Evolutionary conservation across 2,329 filamentous ascomycete genomes (phyloP).

Genomic region (Aspergillus fumigatus): DNA sequence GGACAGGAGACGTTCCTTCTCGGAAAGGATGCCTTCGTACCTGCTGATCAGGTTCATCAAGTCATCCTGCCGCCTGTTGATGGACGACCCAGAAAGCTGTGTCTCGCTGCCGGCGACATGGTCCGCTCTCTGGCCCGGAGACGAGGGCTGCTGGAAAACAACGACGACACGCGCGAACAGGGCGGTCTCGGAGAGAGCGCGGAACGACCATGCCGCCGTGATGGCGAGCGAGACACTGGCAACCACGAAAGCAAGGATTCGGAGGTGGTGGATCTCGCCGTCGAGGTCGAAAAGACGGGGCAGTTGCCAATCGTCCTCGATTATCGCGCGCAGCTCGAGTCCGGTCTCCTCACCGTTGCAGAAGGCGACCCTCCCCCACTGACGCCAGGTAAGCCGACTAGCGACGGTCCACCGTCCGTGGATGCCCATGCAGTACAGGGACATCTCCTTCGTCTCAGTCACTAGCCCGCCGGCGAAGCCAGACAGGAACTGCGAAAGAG

Average conservation of each 20-base stretch:
- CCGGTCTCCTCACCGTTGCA: conserved; percentile 12
- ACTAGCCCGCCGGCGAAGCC: conserved; percentile 4
- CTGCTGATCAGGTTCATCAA: conserved; percentile 2
- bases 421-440: conserved; percentile 5
- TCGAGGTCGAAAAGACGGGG: conserved; percentile 1
- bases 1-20: conserved; percentile 1
- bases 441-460: neutral
- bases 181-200: neutral
- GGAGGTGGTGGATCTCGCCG: conserved; percentile 7
- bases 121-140: neutral
- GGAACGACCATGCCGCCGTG: neutral
- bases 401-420: neutral
- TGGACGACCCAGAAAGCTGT: neutral
- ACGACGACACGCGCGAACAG: neutral
- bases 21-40: conserved; percentile 2
- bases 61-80: neutral
- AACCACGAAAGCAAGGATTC: conserved; percentile 1
- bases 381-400: neutral
- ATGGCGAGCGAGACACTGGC: neutral
- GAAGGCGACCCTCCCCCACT: conserved; percentile 1
- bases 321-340: conserved; percentile 1
- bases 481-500: conserved; percentile 2
- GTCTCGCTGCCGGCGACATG: neutral
- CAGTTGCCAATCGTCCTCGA: conserved; percentile 5
- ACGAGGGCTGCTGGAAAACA: neutral